Conservation (phyloP, 78 protist genomes). For the Chrysochromulina parva region DNA sequence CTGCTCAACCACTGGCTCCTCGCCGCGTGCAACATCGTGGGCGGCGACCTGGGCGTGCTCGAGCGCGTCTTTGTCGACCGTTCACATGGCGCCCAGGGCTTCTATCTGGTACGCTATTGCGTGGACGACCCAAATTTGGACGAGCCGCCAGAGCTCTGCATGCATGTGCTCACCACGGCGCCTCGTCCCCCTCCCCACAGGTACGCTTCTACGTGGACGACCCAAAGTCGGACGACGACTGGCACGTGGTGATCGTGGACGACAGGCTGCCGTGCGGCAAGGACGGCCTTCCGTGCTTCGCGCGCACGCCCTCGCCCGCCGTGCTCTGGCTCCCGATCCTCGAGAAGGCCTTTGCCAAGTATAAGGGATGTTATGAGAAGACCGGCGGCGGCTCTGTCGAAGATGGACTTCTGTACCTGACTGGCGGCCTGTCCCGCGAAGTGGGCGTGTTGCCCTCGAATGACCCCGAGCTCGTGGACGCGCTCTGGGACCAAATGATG, state of each 20-base stretch:
- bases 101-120: neutral
- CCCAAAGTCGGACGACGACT: neutral
- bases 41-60: neutral
- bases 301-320: neutral
- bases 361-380: neutral
- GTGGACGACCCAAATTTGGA: neutral
- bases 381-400: neutral
- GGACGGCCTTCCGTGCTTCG: neutral
- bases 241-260: neutral
- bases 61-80: neutral
- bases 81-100: neutral
- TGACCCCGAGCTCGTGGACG: neutral
- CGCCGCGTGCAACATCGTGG: neutral
- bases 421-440: neutral
- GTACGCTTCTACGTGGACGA: neutral
- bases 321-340: neutral
- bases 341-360: constrained; percentile 41
- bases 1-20: neutral
- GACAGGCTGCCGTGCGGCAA: constrained; percentile 30
- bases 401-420: neutral
- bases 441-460: neutral
- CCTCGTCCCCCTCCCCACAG: too few species aligned
- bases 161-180: too few species aligned
- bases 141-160: too few species aligned
- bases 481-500: neutral